Conservation (phyloP, 2,329 filamentous ascomycete species). For the Dendryphion nanum region DNA sequence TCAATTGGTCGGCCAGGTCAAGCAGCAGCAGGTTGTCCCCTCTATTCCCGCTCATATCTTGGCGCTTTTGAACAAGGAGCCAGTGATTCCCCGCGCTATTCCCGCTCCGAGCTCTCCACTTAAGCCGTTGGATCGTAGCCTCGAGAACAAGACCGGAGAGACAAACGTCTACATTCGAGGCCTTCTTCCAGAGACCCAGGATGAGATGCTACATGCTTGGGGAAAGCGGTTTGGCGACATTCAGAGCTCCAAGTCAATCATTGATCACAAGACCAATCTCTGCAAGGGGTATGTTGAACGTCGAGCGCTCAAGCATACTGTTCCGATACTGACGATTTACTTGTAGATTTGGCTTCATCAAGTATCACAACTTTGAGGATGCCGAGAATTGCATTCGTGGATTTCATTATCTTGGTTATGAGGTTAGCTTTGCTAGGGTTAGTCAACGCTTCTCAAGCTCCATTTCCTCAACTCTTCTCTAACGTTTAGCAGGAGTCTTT, state of each 20-base stretch:
- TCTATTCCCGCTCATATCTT: constrained; percentile 47
- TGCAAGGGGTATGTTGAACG: constrained; percentile 90
- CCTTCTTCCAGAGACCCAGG: constrained; percentile 90
- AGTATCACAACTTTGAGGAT: constrained; percentile 82
- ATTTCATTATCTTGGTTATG: constrained; percentile 91
- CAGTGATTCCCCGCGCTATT: constrained; percentile 80
- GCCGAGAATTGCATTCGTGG: constrained; percentile 96
- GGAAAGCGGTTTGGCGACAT: constrained; percentile 83
- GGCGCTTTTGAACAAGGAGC: constrained; percentile 62
- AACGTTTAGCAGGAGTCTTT: constrained; percentile 69
- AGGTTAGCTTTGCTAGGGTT: constrained; percentile 94
- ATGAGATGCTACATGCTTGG: constrained; percentile 81
- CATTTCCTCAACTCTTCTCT: not conserved
- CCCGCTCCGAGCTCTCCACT: constrained; percentile 83
- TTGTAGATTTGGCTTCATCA: constrained; percentile 90
- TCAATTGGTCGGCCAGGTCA: constrained; percentile 40
- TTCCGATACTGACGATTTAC: constrained; percentile 6
- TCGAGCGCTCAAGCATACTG: not conserved
- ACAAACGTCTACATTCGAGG: constrained; percentile 98
- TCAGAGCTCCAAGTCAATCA: constrained; percentile 97
- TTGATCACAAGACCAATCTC: constrained; percentile 86
- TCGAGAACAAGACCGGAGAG: constrained; percentile 92
- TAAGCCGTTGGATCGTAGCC: constrained; percentile 88
- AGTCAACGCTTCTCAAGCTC: constrained; percentile 26
- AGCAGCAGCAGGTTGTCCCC: constrained; percentile 36